Evolutionary conservation across 352 stramenopile species (phyloP), one percentile per base, ranked within the genome.

Genomic region (Phytopythium chamaehyphon): DNA sequence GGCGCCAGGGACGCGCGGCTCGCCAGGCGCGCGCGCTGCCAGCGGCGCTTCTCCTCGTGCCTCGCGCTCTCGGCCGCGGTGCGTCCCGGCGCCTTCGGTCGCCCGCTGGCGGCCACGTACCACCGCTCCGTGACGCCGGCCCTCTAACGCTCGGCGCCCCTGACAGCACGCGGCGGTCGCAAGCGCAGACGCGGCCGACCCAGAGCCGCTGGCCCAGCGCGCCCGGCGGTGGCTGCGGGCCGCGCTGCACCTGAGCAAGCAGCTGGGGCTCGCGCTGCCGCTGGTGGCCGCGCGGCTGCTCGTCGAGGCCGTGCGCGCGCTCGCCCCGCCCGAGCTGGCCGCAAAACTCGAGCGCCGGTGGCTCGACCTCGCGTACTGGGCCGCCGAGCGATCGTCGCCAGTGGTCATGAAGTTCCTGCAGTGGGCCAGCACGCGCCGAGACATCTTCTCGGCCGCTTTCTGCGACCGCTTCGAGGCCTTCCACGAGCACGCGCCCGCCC

Each of bases 331-430:
- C 0, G 28, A 39, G 1, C 1, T 72, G 23, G 15, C 68, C 19
- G 62, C 60, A 15, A 8, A 23, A 47, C 22, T 86, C n/a, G 64
- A 74, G 38, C 28, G 76, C 15, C 57, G 62, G 26, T 93, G 79
- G 81, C 94, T 85, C 84, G 62, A 61, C 15, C 63, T 87, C 26
- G 71, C 82, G 7, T 35, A 89, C 15, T 88, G 73, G 68, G 46
- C 74, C 6, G 79, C 83, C 18, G 62, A 88, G 53, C 68, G 55
- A 38, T 76, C 76, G 47, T 97, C 94, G 14, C 96, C 96, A 2
- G 82, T 86, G 5, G 88, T 97, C 57, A 93, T 98, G 67, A 98
- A 98, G 73, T 92, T 98, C 44, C 75, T 92, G 37, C 96, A 98
- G 71, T 98, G 96, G 96, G 88, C 92, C 1, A 95, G 90, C 23